Percentiles rank a stretch among this genome's conserved stretches.
phyloP scores from a whole-genome alignment of 257 asterid species.

The Perilla frutescens region DNA sequence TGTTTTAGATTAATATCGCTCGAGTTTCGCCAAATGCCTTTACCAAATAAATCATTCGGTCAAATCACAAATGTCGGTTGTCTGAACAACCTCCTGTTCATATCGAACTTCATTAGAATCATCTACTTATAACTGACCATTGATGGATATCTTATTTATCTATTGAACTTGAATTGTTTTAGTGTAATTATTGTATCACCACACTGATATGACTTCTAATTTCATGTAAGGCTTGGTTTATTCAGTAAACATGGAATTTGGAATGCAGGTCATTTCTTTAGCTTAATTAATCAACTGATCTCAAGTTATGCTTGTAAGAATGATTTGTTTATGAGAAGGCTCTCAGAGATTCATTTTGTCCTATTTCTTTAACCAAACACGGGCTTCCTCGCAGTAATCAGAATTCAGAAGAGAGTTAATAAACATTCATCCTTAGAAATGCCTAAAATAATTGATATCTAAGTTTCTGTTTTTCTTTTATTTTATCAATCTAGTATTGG shows the following conservation, averaged over 20 bases:
- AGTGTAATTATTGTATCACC: background rate
- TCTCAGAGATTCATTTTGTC: background rate
- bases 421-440: background rate
- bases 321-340: background rate
- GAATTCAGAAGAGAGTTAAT: background rate
- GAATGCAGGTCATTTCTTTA: background rate
- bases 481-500: background rate
- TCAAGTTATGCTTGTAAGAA: conserved; percentile 16
- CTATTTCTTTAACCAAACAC: conserved; percentile 1
- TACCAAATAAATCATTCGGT: background rate
- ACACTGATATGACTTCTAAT: conserved; percentile 4
- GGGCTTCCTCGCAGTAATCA: background rate
- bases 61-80: background rate
- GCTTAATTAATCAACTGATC: conserved; percentile 1
- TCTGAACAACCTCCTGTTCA: conserved; percentile 17
- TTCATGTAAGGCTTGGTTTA: background rate
- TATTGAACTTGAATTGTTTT: background rate
- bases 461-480: background rate
- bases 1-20: background rate
- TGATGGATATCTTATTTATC: background rate
- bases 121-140: background rate
- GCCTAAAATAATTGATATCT: background rate
- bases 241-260: background rate
- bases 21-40: background rate
- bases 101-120: background rate